phyloP scores from a whole-genome alignment of 768 basidiomycete genomes.

The Pulveroboletus sp. region DNA sequence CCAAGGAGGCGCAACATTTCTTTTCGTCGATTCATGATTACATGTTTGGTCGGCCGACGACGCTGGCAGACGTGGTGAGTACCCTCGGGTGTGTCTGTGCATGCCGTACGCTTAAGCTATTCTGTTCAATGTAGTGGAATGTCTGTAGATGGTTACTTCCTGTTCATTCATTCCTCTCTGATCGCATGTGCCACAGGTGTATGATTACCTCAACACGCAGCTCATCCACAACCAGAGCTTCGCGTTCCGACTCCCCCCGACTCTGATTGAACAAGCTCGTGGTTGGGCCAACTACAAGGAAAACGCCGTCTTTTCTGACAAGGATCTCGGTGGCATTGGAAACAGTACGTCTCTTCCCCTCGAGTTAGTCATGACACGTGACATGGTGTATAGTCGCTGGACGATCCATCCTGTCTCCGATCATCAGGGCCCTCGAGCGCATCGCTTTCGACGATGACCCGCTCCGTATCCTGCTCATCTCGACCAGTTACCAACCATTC shows the following conservation, averaged over 20 bases:
- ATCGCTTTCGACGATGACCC: conserved; percentile 78
- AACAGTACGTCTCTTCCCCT: conserved; percentile 60
- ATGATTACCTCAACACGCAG: conserved; percentile 77
- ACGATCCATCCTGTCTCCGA: conserved; percentile 68
- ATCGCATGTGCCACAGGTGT: conserved; percentile 45
- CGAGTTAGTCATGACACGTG: not conserved
- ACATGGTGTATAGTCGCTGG: conserved; percentile 62
- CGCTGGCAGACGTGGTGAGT: conserved; percentile 64
- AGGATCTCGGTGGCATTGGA: conserved; percentile 60
- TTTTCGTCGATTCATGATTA: conserved; percentile 64
- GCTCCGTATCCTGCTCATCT: conserved; percentile 71
- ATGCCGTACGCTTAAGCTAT: too few relatives aligned
- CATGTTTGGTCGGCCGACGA: conserved; percentile 62
- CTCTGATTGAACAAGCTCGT: conserved; percentile 69
- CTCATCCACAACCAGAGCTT: conserved; percentile 81
- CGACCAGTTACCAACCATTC: conserved; percentile 86
- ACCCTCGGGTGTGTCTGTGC: too few relatives aligned
- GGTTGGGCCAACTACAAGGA: conserved; percentile 77
- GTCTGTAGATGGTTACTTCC: conserved; percentile 39
- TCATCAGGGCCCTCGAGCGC: conserved; percentile 68
- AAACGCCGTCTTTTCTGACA: conserved; percentile 66
- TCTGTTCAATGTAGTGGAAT: conserved; percentile 70
- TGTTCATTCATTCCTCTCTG: conserved; percentile 3
- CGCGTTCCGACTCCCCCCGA: conserved; percentile 71
- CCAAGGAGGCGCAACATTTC: conserved; percentile 58